Base-by-base conservation (phyloP, 345 rosid genomes). In the Salix caprea region DNA sequence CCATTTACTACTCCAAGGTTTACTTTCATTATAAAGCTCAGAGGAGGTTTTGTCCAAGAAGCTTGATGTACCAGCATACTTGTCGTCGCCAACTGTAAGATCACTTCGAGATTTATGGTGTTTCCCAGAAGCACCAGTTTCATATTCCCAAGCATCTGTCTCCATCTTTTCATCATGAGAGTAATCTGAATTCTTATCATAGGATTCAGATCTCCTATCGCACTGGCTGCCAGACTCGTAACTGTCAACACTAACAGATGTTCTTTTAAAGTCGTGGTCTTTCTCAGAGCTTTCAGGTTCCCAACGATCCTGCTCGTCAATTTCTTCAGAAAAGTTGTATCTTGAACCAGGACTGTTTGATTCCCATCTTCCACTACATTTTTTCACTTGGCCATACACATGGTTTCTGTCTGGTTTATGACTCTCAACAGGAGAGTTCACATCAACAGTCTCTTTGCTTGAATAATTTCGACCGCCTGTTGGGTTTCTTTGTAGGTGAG, bases 271-370 rank as follows among this genome's bases (percentile, higher is more conserved):
- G 50, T 37, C 37, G 32, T 9, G 6, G 39, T 72, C 72, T 70
- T 74, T 23, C 37, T 76, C 74, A 42, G 64, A 32, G 28, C 76
- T 77, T 56, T 56, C 70, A 46, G 79, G 82, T 58, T 77, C 42
- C 87, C 85, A 82, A n/a, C 82, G 74, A 74, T 82, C 82, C 68
- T 34, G 54, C 24, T 42, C 70, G 7, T 28, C 37, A 34, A 24
- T 48, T 73, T 69, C 70, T 46, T 48, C 46, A 28, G 44, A 24
- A 12, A 15, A 21, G 11, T 36, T 72, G 76, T 30, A 69, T 60
- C 46, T 28, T 32, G 69, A 62, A 66, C 46, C 61, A 5, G 39
- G 40, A 28, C 30, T 48, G 69, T 30, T 2, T 64, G 50, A 76
- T 37, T 50, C 56, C 28, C 2, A 18, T 65, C 65, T 76, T 65